Evolutionary conservation across 192 early-diverging fungal genomes (phyloP).

Genomic region (Backusella parvicylindrica): DNA sequence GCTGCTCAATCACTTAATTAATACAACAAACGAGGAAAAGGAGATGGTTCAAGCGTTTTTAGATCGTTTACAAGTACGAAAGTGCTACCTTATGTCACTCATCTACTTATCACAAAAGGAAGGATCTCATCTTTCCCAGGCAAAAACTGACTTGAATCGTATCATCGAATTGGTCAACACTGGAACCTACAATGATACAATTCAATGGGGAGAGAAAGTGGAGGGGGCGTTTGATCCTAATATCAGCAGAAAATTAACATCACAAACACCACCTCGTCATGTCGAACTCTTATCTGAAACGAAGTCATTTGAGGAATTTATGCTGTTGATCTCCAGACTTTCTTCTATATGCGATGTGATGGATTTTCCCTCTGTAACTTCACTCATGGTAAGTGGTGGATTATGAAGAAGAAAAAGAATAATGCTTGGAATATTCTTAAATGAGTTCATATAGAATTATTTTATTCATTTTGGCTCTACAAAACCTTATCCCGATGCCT

Average conservation of each 20-base stretch:
- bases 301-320: constrained; percentile 41
- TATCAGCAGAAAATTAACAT: constrained; percentile 58
- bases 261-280: constrained; percentile 61
- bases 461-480: constrained; percentile 41
- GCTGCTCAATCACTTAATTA: constrained; percentile 10
- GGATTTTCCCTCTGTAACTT: constrained; percentile 39
- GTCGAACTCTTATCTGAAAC: constrained; percentile 41
- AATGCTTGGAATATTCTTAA: too few relatives aligned
- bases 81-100: constrained; percentile 41
- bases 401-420: not conserved
- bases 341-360: constrained; percentile 37
- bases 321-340: constrained; percentile 34
- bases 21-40: not conserved
- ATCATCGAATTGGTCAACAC: constrained; percentile 6
- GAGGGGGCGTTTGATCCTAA: constrained; percentile 57
- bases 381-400: constrained; percentile 46
- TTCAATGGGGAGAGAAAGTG: constrained; percentile 32
- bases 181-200: constrained; percentile 17
- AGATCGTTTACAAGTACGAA: constrained; percentile 22
- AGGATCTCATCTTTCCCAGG: constrained; percentile 37
- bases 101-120: constrained; percentile 41
- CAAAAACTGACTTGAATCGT: constrained; percentile 23
- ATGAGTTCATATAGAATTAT: constrained; percentile 41
- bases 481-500: constrained; percentile 48
- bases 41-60: constrained; percentile 15